Percentiles rank a stretch among this genome's conserved stretches.
These are phyloP conservation scores for Coix lacrymajobi DNA, from an alignment of 176 grass and related monocot genomes.

Conservation along the genomic window DNA sequence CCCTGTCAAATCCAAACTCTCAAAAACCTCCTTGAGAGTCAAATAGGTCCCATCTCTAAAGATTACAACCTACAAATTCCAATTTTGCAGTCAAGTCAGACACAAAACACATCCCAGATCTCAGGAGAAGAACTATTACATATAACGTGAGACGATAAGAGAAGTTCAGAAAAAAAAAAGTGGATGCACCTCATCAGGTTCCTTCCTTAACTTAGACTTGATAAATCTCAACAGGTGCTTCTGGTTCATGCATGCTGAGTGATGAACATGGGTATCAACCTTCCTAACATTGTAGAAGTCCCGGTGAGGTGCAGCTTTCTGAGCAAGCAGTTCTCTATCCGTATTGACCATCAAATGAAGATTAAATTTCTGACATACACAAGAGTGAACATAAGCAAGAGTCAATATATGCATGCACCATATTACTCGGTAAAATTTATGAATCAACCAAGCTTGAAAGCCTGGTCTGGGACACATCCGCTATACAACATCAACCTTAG, in stretches of 20 bases:
- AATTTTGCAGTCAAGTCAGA: slow-evolving; percentile 17
- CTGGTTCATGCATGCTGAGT: slow-evolving; percentile 99
- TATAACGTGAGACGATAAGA: background rate
- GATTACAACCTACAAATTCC: slow-evolving; percentile 73
- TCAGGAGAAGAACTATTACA: background rate
- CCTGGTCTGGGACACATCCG: background rate
- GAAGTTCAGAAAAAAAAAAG: background rate
- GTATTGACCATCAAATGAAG: slow-evolving; percentile 94
- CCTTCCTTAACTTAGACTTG: slow-evolving; percentile 92
- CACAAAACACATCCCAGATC: background rate
- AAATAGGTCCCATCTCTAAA: slow-evolving; percentile 97
- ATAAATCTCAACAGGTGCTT: slow-evolving; percentile 97
- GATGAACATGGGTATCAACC: slow-evolving; percentile 98
- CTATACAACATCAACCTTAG: background rate
- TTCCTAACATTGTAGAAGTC: slow-evolving; percentile 98
- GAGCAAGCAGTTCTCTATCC: slow-evolving; percentile 95
- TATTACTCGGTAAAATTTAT: slow-evolving; percentile 12
- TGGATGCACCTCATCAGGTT: slow-evolving; percentile 74
- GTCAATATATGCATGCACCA: background rate
- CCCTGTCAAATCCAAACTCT: slow-evolving; percentile 96
- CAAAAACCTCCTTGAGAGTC: slow-evolving; percentile 93
- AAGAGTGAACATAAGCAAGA: slow-evolving; percentile 9
- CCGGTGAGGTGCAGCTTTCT: slow-evolving; percentile 90
- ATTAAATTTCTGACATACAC: slow-evolving; percentile 86
- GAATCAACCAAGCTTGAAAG: slow-evolving; percentile 24